Evolutionary conservation across 352 stramenopile genomes (phyloP).

Genomic region (Globisporangium nagaii): DNA sequence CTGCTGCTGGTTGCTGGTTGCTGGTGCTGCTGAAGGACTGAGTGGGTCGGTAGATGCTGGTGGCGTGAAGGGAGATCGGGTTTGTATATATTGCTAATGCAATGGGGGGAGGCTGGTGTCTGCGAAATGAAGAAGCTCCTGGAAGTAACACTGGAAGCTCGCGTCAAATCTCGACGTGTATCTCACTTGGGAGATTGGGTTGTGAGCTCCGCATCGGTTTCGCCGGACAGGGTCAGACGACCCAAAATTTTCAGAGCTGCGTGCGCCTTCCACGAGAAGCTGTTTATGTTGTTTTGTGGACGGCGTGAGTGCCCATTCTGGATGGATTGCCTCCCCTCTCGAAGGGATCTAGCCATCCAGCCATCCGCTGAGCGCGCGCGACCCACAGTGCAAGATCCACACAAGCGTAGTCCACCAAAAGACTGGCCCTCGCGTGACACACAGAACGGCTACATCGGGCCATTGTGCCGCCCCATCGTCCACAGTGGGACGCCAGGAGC

Average conservation of each 20-base stretch:
- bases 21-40: not conserved
- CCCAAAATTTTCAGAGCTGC: too few relatives aligned
- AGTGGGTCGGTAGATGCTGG: not conserved
- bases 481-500: not conserved
- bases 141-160: too few relatives aligned
- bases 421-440: not conserved
- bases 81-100: not conserved
- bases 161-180: constrained; percentile 13
- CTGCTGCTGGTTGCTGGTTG: not conserved
- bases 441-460: constrained; percentile 5
- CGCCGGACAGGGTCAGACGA: too few relatives aligned
- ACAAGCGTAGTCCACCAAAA: constrained; percentile 6
- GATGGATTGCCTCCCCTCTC: constrained; percentile 2
- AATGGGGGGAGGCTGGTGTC: constrained; percentile 9
- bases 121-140: not conserved
- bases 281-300: not conserved
- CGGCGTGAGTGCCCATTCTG: constrained; percentile 4
- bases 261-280: too few relatives aligned
- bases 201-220: constrained; percentile 6
- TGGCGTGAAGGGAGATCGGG: not conserved
- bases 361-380: not conserved
- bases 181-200: constrained; percentile 20
- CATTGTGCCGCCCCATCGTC: constrained; percentile 1
- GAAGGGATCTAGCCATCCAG: not conserved
- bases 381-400: constrained; percentile 6